Conservation (phyloP, 176 grass and related monocot species). For the Carex cristatella region DNA sequence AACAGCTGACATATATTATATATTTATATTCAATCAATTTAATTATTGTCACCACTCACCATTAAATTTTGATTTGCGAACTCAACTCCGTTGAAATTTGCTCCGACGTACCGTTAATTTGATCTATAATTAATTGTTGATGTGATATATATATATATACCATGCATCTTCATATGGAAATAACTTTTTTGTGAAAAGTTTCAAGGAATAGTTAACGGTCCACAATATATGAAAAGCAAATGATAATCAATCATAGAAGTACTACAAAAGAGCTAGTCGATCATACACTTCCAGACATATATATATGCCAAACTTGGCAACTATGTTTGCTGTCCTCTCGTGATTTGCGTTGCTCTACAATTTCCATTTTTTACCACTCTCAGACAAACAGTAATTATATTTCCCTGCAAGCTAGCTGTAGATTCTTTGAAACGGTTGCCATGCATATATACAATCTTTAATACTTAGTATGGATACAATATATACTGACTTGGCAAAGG, state of each 20-base stretch:
- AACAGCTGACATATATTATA: background rate
- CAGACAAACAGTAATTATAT: constrained; percentile 36
- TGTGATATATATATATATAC: background rate
- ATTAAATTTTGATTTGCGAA: background rate
- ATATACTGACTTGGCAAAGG: background rate
- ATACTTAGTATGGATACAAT: background rate
- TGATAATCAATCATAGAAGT: constrained; percentile 28
- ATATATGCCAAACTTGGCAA: constrained; percentile 42
- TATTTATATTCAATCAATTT: background rate
- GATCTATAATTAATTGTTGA: background rate
- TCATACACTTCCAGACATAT: constrained; percentile 36
- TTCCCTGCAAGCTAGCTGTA: background rate
- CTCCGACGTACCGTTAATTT: background rate
- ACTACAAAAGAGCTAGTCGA: constrained; percentile 25
- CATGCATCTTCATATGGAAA: background rate
- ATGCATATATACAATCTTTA: background rate
- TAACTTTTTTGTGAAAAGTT: background rate
- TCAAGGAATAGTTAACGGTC: background rate
- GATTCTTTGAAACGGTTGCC: background rate
- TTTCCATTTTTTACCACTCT: constrained; percentile 34
- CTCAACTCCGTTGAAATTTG: background rate
- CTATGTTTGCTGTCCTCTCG: constrained; percentile 41
- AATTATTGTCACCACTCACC: background rate
- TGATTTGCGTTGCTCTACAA: constrained; percentile 41
- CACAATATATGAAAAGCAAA: background rate